A percentile compares a stretch with the other conserved stretches of the same genome.
Conservation (phyloP, 164 flowering plant species). For the Liriodendron chinense region DNA sequence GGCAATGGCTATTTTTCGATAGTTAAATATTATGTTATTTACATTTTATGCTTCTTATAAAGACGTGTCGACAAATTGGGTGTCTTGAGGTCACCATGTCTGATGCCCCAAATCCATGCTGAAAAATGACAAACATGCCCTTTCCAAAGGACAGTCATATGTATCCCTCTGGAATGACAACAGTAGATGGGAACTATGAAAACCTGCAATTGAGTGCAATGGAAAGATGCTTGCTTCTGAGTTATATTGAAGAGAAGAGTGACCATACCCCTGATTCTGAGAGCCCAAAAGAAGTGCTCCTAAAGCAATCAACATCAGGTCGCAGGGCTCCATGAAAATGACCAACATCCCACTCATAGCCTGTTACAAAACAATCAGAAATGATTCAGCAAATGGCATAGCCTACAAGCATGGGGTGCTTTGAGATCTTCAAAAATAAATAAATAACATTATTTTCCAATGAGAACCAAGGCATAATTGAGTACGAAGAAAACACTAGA, state of each 20-base stretch:
- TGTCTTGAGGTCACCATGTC: background rate
- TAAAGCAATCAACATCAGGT: constrained; percentile 87
- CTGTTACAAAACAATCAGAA: constrained; percentile 30
- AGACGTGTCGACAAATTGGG: background rate
- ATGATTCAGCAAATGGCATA: constrained; percentile 1
- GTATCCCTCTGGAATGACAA: too few relatives aligned
- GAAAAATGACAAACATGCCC: background rate
- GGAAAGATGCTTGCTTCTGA: background rate
- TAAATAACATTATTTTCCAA: background rate
- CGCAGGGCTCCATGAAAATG: constrained; percentile 79
- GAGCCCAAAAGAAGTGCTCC: constrained; percentile 86
- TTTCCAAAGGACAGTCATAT: too few relatives aligned
- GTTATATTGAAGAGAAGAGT: background rate
- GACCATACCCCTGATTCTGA: constrained; percentile 49
- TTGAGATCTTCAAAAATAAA: background rate
- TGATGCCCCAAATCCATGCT: background rate
- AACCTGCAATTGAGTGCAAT: background rate
- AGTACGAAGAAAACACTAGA: background rate
- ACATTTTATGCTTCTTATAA: background rate
- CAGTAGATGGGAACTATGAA: background rate
- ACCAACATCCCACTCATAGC: constrained; percentile 98
- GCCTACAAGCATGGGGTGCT: background rate
- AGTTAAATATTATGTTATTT: background rate
- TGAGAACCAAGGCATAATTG: background rate
- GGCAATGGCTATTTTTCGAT: background rate